Evolutionary conservation across 176 grass and related monocot species (phyloP).

Genomic region (Phoenix roebelenii): DNA sequence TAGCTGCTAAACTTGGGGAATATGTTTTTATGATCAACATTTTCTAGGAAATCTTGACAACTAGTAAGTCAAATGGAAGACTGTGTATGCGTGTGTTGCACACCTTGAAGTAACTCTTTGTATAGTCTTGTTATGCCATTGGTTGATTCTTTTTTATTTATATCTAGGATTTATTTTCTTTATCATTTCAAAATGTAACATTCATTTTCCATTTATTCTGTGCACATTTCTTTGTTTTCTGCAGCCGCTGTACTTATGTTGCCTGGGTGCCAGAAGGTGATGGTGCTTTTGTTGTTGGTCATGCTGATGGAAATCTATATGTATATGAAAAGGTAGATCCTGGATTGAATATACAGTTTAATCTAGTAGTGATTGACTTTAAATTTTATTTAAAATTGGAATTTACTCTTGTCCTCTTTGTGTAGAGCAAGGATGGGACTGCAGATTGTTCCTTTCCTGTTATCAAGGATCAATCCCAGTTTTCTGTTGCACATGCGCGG

Average conservation of each 20-base stretch:
- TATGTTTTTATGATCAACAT: too few species aligned
- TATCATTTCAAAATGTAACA: too few species aligned
- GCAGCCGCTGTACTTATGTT: conserved; percentile 76
- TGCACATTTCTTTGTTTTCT: conserved; percentile 18
- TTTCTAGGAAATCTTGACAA: too few species aligned
- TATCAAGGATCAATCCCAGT: conserved; percentile 69
- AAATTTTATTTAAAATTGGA: conserved; percentile 1
- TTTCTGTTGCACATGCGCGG: conserved; percentile 82
- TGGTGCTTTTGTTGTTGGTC: conserved; percentile 81
- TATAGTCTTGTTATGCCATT: too few species aligned
- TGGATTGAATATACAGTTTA: not conserved
- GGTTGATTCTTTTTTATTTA: too few species aligned
- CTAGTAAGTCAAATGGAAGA: too few species aligned
- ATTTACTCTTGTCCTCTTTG: conserved; percentile 10
- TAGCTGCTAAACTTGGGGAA: too few species aligned
- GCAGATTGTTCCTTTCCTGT: conserved; percentile 82
- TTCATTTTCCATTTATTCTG: too few species aligned
- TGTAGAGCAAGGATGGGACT: conserved; percentile 84
- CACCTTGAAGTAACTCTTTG: too few species aligned
- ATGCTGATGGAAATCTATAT: conserved; percentile 85
- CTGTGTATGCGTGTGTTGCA: too few species aligned
- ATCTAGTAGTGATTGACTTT: too few species aligned
- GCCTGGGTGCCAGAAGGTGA: conserved; percentile 72
- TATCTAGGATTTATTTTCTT: too few species aligned
- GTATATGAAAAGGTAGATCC: conserved; percentile 88